Base-by-base conservation (phyloP, 1,284 basidiomycete species). In the Microbotryum intermedium region DNA sequence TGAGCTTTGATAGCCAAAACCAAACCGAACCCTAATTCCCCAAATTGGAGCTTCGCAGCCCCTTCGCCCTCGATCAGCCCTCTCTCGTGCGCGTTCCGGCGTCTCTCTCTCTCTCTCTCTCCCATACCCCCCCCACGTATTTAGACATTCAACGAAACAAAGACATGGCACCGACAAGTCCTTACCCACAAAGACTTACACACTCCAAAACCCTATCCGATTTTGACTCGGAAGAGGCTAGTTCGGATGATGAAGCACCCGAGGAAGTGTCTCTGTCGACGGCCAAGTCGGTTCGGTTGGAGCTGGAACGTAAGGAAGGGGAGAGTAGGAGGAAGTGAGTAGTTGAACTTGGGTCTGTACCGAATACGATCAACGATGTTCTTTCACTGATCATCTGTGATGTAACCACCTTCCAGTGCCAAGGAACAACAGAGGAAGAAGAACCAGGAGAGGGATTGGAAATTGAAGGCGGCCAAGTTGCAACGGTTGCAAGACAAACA, bases 241-340 rank as follows among this genome's bases (percentile, higher is more conserved):
- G 34, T 39, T 42, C 28, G 18, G 56, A 63, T 45, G 30, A 58
- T 45, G 65, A 60, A 21, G 65, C 65, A 11, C 65, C 65, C 56
- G 65, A 67, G 44, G 58, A 61, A 30, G 63, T 67, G 11, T 52
- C 57, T n/a, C 53, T 60, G 39, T 53, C 56, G 30, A 48, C 57
- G 9, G 60, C 65, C 16, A 56, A 58, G 49, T 45, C 48, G 49
- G 57, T 55, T 6, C 23, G 47, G 23, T 25, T 45, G 52, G 51
- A 58, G 25, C 50, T 58, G 26, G 50, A 60, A 47, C 49, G 50
- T 6, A 25, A 45, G 45, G 50, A 45, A 9, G 28, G 29, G 20
- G 43, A 53, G 52, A 62, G 46, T 11, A 44, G 25, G 39, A 53
- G 55, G 43, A n/a, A 29, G 65, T 66, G 16, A 43, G 64, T 28